These are phyloP conservation scores for Starmerella vaccinii DNA, from an alignment of 805 yeast species.

Conservation along the genomic window DNA sequence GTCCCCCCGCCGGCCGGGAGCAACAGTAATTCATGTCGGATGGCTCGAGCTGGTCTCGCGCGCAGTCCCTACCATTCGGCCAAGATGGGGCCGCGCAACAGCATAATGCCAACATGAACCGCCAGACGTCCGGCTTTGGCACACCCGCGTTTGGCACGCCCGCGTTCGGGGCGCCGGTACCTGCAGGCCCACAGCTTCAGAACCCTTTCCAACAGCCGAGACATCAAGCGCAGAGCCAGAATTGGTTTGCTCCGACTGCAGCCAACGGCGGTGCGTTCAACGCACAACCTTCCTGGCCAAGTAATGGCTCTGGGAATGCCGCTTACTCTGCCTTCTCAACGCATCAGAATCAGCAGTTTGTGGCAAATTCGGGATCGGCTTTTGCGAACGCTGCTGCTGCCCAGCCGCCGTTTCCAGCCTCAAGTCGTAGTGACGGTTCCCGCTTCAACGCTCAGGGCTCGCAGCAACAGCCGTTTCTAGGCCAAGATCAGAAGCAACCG, in stretches of 20 bases:
- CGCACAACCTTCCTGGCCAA: too few species aligned
- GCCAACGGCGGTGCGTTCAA: neutral
- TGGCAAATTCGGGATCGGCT: neutral
- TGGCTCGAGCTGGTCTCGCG: slow-evolving; percentile 1
- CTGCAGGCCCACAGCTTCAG: neutral
- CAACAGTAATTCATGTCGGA: neutral
- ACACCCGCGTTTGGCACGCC: neutral
- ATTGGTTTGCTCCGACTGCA: neutral
- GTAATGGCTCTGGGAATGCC: neutral
- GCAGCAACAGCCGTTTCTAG: too few species aligned
- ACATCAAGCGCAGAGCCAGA: neutral
- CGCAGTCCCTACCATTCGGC: neutral
- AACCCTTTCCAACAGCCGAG: neutral
- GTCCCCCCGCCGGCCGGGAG: slow-evolving; percentile 8
- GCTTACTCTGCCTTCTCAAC: neutral
- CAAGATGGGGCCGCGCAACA: neutral
- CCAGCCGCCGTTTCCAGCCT: neutral
- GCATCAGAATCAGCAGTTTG: neutral
- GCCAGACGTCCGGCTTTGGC: neutral
- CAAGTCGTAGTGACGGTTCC: neutral
- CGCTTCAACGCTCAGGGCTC: neutral
- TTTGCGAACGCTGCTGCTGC: neutral
- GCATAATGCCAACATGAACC: too few species aligned
- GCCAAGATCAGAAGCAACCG: neutral
- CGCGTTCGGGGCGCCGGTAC: neutral